Conservation (phyloP, 1,284 basidiomycete species). For the Puccinia coronata region DNA sequence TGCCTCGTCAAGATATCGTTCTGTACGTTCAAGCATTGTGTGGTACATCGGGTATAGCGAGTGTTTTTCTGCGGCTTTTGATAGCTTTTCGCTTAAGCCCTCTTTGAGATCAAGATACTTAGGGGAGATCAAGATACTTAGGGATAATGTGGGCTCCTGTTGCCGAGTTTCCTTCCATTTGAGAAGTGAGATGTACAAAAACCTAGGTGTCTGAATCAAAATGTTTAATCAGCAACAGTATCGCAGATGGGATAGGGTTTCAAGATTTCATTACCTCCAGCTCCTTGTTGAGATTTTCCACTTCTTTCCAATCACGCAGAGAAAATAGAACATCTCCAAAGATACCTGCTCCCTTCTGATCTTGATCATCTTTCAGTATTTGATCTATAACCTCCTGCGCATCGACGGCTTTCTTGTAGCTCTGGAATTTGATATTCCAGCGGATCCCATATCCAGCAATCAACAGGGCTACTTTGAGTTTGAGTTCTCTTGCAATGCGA, state of each 20-base stretch:
- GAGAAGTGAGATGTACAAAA: too few species aligned
- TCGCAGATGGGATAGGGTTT: neutral
- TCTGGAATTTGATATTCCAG: too few species aligned
- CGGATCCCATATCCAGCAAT: constrained; percentile 11
- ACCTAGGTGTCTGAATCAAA: neutral
- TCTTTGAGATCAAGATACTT: too few species aligned
- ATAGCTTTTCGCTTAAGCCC: neutral
- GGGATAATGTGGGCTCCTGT: neutral
- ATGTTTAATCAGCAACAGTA: neutral
- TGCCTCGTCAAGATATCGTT: neutral
- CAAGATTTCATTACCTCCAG: neutral
- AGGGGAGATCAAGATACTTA: neutral
- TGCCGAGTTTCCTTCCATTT: too few species aligned
- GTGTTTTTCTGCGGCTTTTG: neutral
- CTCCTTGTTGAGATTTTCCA: neutral
- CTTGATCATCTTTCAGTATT: neutral
- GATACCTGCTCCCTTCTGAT: neutral
- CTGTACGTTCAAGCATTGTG: neutral
- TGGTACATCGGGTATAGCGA: constrained; percentile 8
- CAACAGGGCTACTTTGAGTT: neutral
- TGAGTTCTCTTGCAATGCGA: too few species aligned
- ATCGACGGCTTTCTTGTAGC: neutral
- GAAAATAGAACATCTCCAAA: neutral
- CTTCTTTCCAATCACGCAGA: neutral
- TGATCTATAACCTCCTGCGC: neutral